Evolutionary conservation across 2,329 filamentous ascomycete species (phyloP), one percentile per base, ranked within the genome.

Genomic region (Botryosphaeria dothidea): DNA sequence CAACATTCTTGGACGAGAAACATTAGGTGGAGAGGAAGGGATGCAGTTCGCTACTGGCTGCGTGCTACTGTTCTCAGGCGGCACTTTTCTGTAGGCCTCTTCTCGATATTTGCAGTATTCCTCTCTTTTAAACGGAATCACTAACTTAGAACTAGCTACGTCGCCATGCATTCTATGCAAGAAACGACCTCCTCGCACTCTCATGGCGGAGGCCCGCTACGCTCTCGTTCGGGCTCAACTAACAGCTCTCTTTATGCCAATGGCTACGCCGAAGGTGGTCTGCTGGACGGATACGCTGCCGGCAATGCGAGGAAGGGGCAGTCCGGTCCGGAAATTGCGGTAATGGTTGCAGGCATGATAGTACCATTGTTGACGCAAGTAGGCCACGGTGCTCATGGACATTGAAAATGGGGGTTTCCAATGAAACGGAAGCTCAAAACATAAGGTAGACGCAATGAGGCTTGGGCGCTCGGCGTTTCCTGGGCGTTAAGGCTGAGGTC

Each of bases 101-200:
- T 27, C 36, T 31, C 31, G 25, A 9, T n/a, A 19, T 4, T 29
- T 8, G 15, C 8, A 15, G 25, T 27, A 34, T 21, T 51, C 41
- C 17, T 66, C 19, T 17, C 34, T 21, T 3, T 6, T 13, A 25
- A 3, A 3, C 34, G 15, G 17, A 29, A 7, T 31, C 13, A 7
- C 11, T 17, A 3, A 13, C 9, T n/a, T 23, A 17, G 5, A 19
- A 15, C 8, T 46, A 96, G 92, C 71, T 97, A 98, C 73, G 95
- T 99, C 48, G 95, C 95, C 0, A 97, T 98, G 93, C 95, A 99
- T 74, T 93, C 93, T 0, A 97, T 98, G 92, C 92, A 96, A 74
- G 93, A 97, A 72, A 86, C 89, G 23, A 81, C 71, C 4, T 64
- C 66, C 17, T 69, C 69, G 21, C 71, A 74, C 7, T 52, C 68